Conservation (phyloP, 495 filamentous ascomycete species). For the Aspergillus sclerotioniger region DNA sequence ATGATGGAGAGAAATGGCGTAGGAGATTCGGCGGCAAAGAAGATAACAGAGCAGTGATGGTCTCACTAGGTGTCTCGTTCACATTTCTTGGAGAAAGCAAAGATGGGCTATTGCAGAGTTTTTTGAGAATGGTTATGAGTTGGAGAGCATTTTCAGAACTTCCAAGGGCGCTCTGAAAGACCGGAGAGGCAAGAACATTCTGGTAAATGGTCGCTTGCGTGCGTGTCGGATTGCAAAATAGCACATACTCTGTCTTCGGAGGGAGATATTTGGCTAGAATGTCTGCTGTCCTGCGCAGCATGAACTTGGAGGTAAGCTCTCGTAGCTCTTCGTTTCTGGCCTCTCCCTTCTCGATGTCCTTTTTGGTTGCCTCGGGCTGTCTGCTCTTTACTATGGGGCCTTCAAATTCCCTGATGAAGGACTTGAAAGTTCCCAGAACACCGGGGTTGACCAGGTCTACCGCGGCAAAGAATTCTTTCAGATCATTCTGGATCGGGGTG, state of each 20-base stretch:
- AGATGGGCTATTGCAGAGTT: conserved; percentile 77
- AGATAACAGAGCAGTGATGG: conserved; percentile 51
- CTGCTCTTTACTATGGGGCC: conserved; percentile 67
- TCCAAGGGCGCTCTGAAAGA: conserved; percentile 64
- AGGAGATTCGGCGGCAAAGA: conserved; percentile 58
- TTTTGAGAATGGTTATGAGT: conserved; percentile 77
- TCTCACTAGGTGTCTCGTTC: conserved; percentile 35
- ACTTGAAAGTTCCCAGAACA: conserved; percentile 62
- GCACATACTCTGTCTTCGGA: conserved; percentile 74
- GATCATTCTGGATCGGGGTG: conserved; percentile 78
- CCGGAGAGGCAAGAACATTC: conserved; percentile 64
- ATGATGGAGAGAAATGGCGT: conserved; percentile 53
- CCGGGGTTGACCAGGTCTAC: conserved; percentile 81
- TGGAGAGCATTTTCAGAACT: conserved; percentile 68
- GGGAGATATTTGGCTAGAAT: conserved; percentile 71
- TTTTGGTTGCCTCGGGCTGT: conserved; percentile 65
- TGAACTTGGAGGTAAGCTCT: conserved; percentile 66
- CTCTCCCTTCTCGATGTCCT: conserved; percentile 73
- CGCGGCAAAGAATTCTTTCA: conserved; percentile 75
- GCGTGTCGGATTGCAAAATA: conserved; percentile 70
- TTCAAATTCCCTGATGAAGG: conserved; percentile 74
- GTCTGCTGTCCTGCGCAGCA: conserved; percentile 74
- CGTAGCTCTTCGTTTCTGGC: conserved; percentile 66
- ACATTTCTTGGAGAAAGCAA: conserved; percentile 52
- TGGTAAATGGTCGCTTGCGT: conserved; percentile 70